Percentiles rank a stretch among this genome's conserved stretches.
Conservation (phyloP, 140 eudicot species). For the Senecio squalidus region DNA sequence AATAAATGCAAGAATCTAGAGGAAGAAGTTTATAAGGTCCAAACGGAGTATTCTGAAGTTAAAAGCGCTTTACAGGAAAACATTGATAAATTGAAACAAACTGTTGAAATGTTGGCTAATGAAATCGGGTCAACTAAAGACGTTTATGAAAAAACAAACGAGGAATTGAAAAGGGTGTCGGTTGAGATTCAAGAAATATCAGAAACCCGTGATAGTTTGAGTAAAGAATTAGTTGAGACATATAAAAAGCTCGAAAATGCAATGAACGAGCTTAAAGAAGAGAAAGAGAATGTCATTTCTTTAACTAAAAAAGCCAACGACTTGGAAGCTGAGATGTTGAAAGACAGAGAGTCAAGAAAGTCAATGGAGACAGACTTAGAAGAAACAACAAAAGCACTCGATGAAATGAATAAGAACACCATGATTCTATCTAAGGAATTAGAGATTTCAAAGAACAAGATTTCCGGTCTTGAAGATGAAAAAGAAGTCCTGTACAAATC, state of each 20-base stretch:
- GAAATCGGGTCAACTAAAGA: constrained; percentile 45
- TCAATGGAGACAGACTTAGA: constrained; percentile 52
- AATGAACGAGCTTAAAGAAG: constrained; percentile 38
- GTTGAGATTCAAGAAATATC: constrained; percentile 33
- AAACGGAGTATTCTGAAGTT: constrained; percentile 39
- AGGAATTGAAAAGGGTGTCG: constrained; percentile 32
- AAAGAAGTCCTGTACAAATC: constrained; percentile 41
- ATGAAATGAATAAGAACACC: constrained; percentile 53
- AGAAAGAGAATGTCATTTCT: constrained; percentile 32
- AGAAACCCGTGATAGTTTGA: constrained; percentile 35
- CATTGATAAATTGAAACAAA: constrained; percentile 37
- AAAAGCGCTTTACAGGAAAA: constrained; percentile 31
- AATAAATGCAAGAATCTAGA: constrained; percentile 43
- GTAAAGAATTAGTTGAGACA: constrained; percentile 47
- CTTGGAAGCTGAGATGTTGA: constrained; percentile 39
- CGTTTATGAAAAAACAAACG: constrained; percentile 33
- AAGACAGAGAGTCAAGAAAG: constrained; percentile 44
- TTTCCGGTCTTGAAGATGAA: constrained; percentile 59
- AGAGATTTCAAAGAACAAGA: constrained; percentile 42
- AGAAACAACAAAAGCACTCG: constrained; percentile 54
- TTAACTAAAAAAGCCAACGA: constrained; percentile 39
- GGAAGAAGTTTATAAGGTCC: constrained; percentile 37
- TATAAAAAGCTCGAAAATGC: constrained; percentile 48
- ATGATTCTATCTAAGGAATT: constrained; percentile 50
- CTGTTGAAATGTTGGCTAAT: constrained; percentile 33